Base-by-base conservation (phyloP, 1,139 yeast genomes). In the Sugiyamaella paludigena region DNA sequence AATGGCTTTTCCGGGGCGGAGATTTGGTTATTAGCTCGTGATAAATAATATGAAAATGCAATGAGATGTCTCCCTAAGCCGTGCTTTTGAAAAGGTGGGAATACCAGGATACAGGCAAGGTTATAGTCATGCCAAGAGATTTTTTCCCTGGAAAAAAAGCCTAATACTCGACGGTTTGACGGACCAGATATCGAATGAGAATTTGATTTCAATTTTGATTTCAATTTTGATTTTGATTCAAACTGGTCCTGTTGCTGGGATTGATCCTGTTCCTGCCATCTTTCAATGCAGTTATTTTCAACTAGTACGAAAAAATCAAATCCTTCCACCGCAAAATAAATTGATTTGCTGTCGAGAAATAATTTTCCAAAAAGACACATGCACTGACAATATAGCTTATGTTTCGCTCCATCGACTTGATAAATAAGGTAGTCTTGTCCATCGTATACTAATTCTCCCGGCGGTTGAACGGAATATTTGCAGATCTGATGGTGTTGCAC, bases 1-100 rank as follows among this genome's bases (percentile, higher is more conserved):
- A 92, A 71, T 0, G 98, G 98, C 56, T 83, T 78, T 64, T 92
- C 98, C 0, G 98, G 98, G 0, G 97, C 95, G 50, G 96, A 89
- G 29, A 74, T 66, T 43, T 72, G 69, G 62, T 65, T 81, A 68
- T 69, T 86, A 64, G 58, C 77, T 43, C 73, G 53, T 0, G 96
- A 87, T 16, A 88, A 64, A 27, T 77, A 81, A 62, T 91, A 92
- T 48, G 94, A 88, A 58, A 88, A 87, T 51, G 87, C 91, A 29
- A 92, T 87, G 40, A 92, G 65, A 12, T 87, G 71, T 4, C 87
- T 80, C 0, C 98, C 98, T 33, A 91, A 67, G 19, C 81, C 84
- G 35, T 78, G 76, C 49, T 88, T 74, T 63, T 92, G 98, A 63
- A 81, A 92, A 1, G 96, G 97, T 0, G 98, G 98, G 55, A 92